phyloP scores from a whole-genome alignment of 495 filamentous ascomycete genomes.

The Hypoxylon fuscum region DNA sequence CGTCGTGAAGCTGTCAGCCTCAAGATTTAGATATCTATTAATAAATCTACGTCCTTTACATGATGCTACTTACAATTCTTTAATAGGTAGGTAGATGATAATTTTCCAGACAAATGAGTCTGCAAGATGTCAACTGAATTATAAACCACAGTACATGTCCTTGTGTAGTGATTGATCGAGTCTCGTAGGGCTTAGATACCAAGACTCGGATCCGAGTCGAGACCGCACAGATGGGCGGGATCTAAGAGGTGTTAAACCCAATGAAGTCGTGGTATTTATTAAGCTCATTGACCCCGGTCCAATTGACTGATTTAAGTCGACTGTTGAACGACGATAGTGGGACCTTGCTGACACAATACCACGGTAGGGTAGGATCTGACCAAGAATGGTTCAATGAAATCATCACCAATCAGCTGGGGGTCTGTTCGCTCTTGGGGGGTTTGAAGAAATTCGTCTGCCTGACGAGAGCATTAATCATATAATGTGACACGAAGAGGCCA shows the following conservation, averaged over 20 bases:
- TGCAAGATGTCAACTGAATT: neutral
- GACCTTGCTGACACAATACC: slow-evolving; percentile 23
- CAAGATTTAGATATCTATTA: slow-evolving; percentile 22
- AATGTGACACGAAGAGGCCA: slow-evolving; percentile 18
- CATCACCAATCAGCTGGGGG: slow-evolving; percentile 18
- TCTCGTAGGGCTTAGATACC: neutral
- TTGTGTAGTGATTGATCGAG: neutral
- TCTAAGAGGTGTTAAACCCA: slow-evolving; percentile 14
- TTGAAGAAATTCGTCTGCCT: slow-evolving; percentile 33
- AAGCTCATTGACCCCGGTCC: slow-evolving; percentile 17
- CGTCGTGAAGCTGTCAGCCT: neutral
- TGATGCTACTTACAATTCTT: too few species aligned
- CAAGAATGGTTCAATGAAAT: slow-evolving; percentile 34
- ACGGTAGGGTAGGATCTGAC: slow-evolving; percentile 32
- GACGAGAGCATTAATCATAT: slow-evolving; percentile 28
- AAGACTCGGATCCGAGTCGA: neutral
- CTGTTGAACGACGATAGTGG: slow-evolving; percentile 21
- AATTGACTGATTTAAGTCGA: slow-evolving; percentile 15
- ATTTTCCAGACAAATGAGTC: neutral
- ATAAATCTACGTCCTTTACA: neutral
- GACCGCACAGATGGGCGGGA: slow-evolving; percentile 9
- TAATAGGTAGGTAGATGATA: too few species aligned
- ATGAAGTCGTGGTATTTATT: slow-evolving; percentile 8
- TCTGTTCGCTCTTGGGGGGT: neutral
- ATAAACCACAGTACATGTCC: neutral